Percentiles rank a stretch among this genome's conserved stretches.
phyloP scores from a whole-genome alignment of 257 asterid species.

The Jacaranda mimosifolia region DNA sequence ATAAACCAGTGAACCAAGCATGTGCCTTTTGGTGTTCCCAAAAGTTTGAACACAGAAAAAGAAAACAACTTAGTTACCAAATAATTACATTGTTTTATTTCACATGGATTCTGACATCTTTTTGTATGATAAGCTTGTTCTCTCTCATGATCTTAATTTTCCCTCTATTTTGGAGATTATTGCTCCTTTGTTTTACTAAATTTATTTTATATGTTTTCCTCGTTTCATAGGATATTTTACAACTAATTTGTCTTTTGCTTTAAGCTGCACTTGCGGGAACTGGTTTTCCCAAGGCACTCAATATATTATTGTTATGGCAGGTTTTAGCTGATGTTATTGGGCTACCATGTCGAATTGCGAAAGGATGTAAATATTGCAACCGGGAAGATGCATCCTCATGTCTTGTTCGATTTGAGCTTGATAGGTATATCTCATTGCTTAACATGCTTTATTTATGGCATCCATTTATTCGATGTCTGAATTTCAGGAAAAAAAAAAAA shows the following conservation, averaged over 20 bases:
- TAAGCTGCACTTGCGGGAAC: neutral
- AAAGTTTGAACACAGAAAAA: constrained; percentile 17
- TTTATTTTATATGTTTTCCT: constrained; percentile 2
- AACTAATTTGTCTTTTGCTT: neutral
- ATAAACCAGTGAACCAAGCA: constrained; percentile 16
- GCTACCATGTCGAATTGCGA: constrained; percentile 94
- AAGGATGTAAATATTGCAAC: constrained; percentile 85
- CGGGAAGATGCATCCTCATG: constrained; percentile 86
- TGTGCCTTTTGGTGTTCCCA: neutral
- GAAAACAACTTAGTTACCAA: constrained; percentile 24
- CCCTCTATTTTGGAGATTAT: neutral
- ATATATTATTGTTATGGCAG: constrained; percentile 51
- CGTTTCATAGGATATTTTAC: constrained; percentile 1
- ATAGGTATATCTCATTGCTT: constrained; percentile 62
- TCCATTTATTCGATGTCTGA: constrained; percentile 23
- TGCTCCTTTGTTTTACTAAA: neutral
- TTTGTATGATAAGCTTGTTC: neutral
- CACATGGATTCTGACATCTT: neutral
- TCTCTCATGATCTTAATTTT: neutral
- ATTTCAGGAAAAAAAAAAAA: neutral
- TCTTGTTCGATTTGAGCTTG: constrained; percentile 81
- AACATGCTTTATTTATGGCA: constrained; percentile 17
- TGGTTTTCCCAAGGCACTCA: constrained; percentile 18
- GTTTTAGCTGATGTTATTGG: constrained; percentile 86
- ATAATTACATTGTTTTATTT: constrained; percentile 19